Evolutionary conservation across 805 yeast genomes (phyloP), one percentile per base, ranked within the genome.

Genomic region (Hanseniaspora nectarophila): DNA sequence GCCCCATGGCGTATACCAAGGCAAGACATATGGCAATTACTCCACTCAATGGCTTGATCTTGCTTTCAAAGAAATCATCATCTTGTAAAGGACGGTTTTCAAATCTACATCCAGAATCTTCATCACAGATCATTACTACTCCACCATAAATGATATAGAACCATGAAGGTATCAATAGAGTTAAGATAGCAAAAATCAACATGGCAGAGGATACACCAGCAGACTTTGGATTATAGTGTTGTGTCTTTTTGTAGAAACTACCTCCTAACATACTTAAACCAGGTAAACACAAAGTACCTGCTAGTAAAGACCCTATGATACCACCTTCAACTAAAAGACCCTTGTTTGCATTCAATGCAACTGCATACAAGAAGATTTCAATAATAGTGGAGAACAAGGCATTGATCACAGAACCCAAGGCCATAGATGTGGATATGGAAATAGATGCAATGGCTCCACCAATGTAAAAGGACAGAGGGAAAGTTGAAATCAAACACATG

Each of bases 391-490:
- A 89, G 73, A 92, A 92, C 61, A 92, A 90, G 0, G 98, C 98
- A 65, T 92, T 92, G 60, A 92, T 88, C 0, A 89, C 96, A 1
- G 98, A 98, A 70, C 97, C 97, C 55, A 92, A 80, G 28, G 97
- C 97, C 98, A 92, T 92, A 0, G 97, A 89, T 0, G 97, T 86
- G 69, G 92, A 98, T 0, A 98, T 97, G 6, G 95, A 85, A 54
- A 92, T 92, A 2, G 97, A 89, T 0, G 98, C 98, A n/a, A 92
- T 98, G 5, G 97, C 97, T 67, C 90, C 97, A 3, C 98, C 98
- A 59, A 92, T 89, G 67, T 88, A 92, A 63, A 92, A 90, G 0
- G 98, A 97, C 58, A 92, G 71, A 6, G 98, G 98, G 34, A 92
- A 77, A 54, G 92, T 86, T 1, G 96, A 85, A 45, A 84, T 72